Conservation (phyloP, 768 basidiomycete species). For the Auricularia sp. region DNA sequence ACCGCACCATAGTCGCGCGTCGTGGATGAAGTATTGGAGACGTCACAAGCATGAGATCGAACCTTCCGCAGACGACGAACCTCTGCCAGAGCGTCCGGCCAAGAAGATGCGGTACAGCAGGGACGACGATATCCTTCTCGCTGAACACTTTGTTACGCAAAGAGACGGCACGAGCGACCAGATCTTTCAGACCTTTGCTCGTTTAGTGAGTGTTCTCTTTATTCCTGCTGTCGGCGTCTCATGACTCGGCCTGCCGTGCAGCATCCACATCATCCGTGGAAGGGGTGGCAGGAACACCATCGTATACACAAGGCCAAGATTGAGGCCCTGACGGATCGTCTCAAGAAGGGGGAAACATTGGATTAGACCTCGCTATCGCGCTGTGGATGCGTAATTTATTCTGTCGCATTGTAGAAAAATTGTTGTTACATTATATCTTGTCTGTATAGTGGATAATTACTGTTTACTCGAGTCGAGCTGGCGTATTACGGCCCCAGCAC, state of each 20-base stretch:
- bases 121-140: conserved; percentile 69
- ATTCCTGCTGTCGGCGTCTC: background rate
- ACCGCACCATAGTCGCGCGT: conserved; percentile 83
- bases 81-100: conserved; percentile 64
- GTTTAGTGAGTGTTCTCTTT: conserved; percentile 37
- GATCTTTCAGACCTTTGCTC: conserved; percentile 73
- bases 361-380: conserved; percentile 15
- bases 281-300: conserved; percentile 90
- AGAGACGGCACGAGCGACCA: conserved; percentile 77
- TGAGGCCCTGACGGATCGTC: conserved; percentile 61
- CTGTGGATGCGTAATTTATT: too few relatives aligned
- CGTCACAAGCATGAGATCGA: conserved; percentile 79
- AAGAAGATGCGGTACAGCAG: conserved; percentile 85
- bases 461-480: too few relatives aligned
- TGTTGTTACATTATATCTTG: too few relatives aligned
- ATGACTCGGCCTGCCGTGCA: conserved; percentile 20
- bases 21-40: conserved; percentile 92
- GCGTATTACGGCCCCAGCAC: too few relatives aligned
- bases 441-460: too few relatives aligned
- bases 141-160: conserved; percentile 60
- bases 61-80: conserved; percentile 54
- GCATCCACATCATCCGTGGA: conserved; percentile 88
- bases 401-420: too few relatives aligned
- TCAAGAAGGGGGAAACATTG: conserved; percentile 48
- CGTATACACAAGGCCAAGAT: conserved; percentile 82